Evolutionary conservation across 768 basidiomycete species (phyloP), one percentile per base, ranked within the genome.

Genomic region (Mycena polygramma): DNA sequence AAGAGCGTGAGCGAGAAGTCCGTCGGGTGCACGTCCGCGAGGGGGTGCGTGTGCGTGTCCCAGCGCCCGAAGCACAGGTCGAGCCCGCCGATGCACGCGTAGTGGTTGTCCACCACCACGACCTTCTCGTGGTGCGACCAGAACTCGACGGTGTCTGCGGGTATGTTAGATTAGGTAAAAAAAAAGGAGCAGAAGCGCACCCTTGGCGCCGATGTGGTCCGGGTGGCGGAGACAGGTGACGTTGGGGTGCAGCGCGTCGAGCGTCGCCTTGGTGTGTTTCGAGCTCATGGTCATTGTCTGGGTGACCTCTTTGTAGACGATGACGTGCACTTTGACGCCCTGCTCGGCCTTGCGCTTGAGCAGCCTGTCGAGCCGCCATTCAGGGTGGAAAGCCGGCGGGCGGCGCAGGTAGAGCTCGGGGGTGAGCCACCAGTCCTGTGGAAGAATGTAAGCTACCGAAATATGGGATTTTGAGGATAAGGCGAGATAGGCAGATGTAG

Each of bases 61-160:
- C 97, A 99, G 22, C 98, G 92, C 14, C 98, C 98, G 74, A 96
- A 98, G 83, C 96, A 98, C 20, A 98, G 85, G 79, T 99, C 98
- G 35, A 99, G 89, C 14, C 98, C 98, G 26, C 98, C 98, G 63
- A 98, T 91, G 73, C 92, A 93, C 3, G 94, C 95, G 59, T 83
- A 86, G 75, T 93, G 90, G 76, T 96, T 94, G 78, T 98, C 96
- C 9, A 97, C 91, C 30, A 95, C 88, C 24, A 96, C 93, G 53
- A 95, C 89, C 85, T 97, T 97, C 79, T 97, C 95, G 79, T 97
- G 96, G 77, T 97, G 96, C 35, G 91, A 92, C 95, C 95, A 97
- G 79, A 95, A 93, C 75, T 94, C 87, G 72, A 95, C 88, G 62
- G 87, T 86, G 75, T 95, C 93, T 92, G 68, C 15, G 19, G n/a